Conservation (phyloP, 176 grass and related monocot species). For the Juncus inflexus region DNA sequence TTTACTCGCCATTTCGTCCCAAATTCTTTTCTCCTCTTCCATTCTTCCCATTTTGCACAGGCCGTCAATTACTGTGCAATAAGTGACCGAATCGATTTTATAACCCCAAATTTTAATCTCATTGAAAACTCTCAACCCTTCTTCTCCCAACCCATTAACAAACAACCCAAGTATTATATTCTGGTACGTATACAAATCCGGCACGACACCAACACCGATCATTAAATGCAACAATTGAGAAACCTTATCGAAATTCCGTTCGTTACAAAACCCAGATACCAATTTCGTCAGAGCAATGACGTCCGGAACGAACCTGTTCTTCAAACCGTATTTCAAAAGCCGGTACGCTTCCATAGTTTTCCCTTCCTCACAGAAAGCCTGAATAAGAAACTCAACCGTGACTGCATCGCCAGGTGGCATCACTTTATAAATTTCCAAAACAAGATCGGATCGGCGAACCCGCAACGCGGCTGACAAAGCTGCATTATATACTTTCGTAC, state of each 20-base stretch:
- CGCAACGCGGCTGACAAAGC: conserved; percentile 28
- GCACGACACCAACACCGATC: conserved; percentile 43
- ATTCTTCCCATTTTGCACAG: conserved; percentile 40
- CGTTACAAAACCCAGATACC: conserved; percentile 40
- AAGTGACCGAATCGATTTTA: conserved; percentile 35
- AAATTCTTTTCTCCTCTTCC: conserved; percentile 32
- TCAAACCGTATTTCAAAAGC: conserved; percentile 49
- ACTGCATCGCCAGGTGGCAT: conserved; percentile 31
- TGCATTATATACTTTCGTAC: conserved; percentile 33
- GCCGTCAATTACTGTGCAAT: conserved; percentile 48
- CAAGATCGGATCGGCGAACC: conserved; percentile 39
- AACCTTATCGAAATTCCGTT: conserved; percentile 55
- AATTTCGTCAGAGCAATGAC: conserved; percentile 33
- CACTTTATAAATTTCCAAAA: conserved; percentile 44
- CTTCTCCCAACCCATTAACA: conserved; percentile 22
- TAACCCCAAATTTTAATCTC: conserved; percentile 80
- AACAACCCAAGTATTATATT: conserved; percentile 51
- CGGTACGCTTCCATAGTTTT: conserved; percentile 49
- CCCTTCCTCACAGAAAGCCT: conserved; percentile 42
- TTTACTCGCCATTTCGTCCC: conserved; percentile 61
- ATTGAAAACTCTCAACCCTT: conserved; percentile 56
- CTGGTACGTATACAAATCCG: conserved; percentile 49
- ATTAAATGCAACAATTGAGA: conserved; percentile 79
- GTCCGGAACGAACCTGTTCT: conserved; percentile 35
- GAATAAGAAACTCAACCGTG: conserved; percentile 43